These are phyloP conservation scores for Phyllosticta citriasiana DNA, from an alignment of 2,329 filamentous ascomycete species.

Conservation along the genomic window DNA sequence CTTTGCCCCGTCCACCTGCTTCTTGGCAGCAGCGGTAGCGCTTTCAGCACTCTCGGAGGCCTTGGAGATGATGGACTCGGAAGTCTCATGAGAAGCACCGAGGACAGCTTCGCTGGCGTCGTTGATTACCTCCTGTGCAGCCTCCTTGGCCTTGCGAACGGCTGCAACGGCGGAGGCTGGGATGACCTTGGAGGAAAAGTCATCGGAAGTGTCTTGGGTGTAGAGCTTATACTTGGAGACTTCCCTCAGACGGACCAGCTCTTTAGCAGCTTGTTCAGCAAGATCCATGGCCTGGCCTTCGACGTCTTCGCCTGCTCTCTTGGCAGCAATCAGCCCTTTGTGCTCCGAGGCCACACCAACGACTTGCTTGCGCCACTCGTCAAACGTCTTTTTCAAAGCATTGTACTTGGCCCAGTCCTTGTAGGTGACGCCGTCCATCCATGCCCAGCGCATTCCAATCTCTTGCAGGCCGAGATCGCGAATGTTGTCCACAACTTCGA, in stretches of 20 bases:
- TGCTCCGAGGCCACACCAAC: constrained; percentile 66
- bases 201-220: constrained; percentile 61
- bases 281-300: constrained; percentile 72
- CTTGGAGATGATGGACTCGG: constrained; percentile 26
- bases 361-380: constrained; percentile 76
- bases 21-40: constrained; percentile 17
- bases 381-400: constrained; percentile 70
- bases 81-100: constrained; percentile 23
- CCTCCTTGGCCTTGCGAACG: constrained; percentile 32
- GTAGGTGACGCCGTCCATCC: constrained; percentile 91
- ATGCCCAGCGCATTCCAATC: constrained; percentile 88
- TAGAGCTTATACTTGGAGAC: constrained; percentile 76
- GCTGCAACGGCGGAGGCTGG: constrained; percentile 44
- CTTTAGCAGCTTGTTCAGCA: constrained; percentile 67
- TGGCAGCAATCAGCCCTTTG: constrained; percentile 57
- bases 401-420: constrained; percentile 97
- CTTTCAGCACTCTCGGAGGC: constrained; percentile 16
- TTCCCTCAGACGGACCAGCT: constrained; percentile 71
- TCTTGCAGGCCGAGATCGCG: constrained; percentile 78
- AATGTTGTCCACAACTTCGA: constrained; percentile 73
- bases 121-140: constrained; percentile 17
- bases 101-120: constrained; percentile 18
- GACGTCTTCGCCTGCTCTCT: constrained; percentile 56
- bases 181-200: constrained; percentile 63
- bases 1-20: constrained; percentile 15